phyloP scores from a whole-genome alignment of 2,329 filamentous ascomycete genomes.

The Fusarium paranaense region DNA sequence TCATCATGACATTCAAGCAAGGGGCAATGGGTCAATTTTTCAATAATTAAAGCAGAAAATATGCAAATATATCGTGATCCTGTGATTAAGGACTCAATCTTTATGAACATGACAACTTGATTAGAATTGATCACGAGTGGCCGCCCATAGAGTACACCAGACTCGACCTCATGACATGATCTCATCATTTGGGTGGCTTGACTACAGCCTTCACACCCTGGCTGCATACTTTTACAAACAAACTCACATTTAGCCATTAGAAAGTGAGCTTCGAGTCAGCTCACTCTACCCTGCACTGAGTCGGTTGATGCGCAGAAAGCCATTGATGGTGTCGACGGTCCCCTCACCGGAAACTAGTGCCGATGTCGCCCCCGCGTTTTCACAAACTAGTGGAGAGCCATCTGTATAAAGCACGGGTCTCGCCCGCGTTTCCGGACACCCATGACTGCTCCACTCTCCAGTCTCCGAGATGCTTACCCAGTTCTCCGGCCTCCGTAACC shows the following conservation, averaged over 20 bases:
- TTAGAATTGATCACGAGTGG: neutral
- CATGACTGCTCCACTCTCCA: neutral
- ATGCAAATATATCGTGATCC: neutral
- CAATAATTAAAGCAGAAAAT: neutral
- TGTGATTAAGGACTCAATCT: neutral
- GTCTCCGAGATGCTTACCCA: neutral
- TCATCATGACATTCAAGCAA: neutral
- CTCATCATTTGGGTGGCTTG: neutral
- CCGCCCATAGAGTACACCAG: neutral
- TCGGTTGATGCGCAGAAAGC: neutral
- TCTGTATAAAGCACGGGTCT: neutral
- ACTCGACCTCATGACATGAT: neutral
- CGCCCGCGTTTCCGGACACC: neutral
- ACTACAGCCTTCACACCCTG: neutral
- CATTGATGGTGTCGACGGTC: neutral
- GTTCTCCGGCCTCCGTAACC: neutral
- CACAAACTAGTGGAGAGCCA: neutral
- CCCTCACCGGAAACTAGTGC: neutral
- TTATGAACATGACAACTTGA: neutral
- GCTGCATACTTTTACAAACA: neutral
- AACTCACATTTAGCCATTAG: neutral
- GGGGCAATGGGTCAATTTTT: neutral
- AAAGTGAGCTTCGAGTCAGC: neutral
- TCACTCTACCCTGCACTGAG: neutral
- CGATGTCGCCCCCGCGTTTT: neutral